phyloP scores from a whole-genome alignment of 106 monocot species.

The Xerophyta viscosa region DNA sequence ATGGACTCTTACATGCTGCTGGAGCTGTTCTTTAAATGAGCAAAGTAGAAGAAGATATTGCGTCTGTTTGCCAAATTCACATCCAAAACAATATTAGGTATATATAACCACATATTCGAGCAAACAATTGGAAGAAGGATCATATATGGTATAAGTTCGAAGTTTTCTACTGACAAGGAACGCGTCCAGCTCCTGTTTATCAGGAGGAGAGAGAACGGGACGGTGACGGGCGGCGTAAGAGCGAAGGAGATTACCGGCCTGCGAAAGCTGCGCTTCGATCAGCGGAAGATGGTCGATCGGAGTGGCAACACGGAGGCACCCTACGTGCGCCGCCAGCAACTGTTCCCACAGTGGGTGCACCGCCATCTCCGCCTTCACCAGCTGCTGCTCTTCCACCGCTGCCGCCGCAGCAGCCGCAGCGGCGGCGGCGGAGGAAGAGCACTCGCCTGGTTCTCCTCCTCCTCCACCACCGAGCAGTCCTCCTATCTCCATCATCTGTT shows the following conservation, averaged over 20 bases:
- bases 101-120: too few species aligned
- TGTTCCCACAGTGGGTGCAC: slow-evolving; percentile 88
- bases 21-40: slow-evolving; percentile 90
- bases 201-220: slow-evolving; percentile 52
- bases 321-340: slow-evolving; percentile 71
- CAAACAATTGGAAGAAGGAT: too few species aligned
- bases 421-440: slow-evolving; percentile 36
- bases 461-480: slow-evolving; percentile 3
- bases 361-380: slow-evolving; percentile 80
- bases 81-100: too few species aligned
- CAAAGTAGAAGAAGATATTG: slow-evolving; percentile 71
- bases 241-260: slow-evolving; percentile 58
- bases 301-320: slow-evolving; percentile 89
- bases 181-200: slow-evolving; percentile 85
- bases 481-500: slow-evolving; percentile 28
- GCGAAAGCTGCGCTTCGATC: slow-evolving; percentile 74
- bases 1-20: slow-evolving; percentile 92
- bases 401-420: slow-evolving; percentile 14
- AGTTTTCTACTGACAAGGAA: slow-evolving; percentile 70
- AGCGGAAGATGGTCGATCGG: slow-evolving; percentile 90
- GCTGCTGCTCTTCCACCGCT: slow-evolving; percentile 39
- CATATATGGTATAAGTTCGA: too few species aligned
- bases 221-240: slow-evolving; percentile 73
- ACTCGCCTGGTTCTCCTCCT: slow-evolving; percentile 20
- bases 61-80: too few species aligned